Percentiles rank a stretch among this genome's conserved stretches.
These are phyloP conservation scores for Pichia rugopelliculosa DNA, from an alignment of 805 yeast genomes.

Conservation along the genomic window DNA sequence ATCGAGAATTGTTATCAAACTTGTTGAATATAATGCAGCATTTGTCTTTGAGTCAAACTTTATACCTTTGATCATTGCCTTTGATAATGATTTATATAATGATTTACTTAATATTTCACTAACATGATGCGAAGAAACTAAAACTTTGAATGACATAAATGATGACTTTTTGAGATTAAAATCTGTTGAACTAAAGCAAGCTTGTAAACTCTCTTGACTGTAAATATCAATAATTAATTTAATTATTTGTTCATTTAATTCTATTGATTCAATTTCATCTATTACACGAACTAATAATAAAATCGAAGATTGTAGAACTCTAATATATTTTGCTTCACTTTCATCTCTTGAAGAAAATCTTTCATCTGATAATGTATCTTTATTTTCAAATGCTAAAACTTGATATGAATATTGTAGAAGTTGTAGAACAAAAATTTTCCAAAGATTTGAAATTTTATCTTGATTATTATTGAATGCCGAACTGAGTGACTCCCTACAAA, in stretches of 20 bases:
- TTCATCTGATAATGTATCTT: constrained; percentile 65
- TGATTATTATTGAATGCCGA: constrained; percentile 50
- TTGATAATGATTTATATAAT: constrained; percentile 35
- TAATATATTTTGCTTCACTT: constrained; percentile 51
- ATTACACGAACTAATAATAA: constrained; percentile 33
- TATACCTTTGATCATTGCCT: constrained; percentile 37
- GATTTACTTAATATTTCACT: constrained; percentile 20
- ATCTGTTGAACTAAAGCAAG: constrained; percentile 32
- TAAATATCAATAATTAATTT: constrained; percentile 30
- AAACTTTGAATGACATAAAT: constrained; percentile 30
- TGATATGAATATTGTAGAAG: constrained; percentile 49
- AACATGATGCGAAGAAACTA: constrained; percentile 18
- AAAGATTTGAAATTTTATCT: constrained; percentile 47
- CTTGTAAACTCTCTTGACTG: constrained; percentile 38
- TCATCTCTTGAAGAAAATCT: constrained; percentile 63
- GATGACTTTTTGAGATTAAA: constrained; percentile 36
- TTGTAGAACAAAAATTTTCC: constrained; percentile 51
- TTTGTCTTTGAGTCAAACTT: constrained; percentile 30
- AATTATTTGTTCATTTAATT: constrained; percentile 16
- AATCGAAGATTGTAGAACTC: constrained; percentile 47
- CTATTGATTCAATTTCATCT: constrained; percentile 1
- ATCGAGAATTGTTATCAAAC: constrained; percentile 42
- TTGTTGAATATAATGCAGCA: constrained; percentile 36
- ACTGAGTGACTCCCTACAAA: constrained; percentile 41
- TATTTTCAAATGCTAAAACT: constrained; percentile 47